Evolutionary conservation across 306 rosid species (phyloP), one percentile per base, ranked within the genome.

Genomic region (Amphicarpaea edgeworthii): DNA sequence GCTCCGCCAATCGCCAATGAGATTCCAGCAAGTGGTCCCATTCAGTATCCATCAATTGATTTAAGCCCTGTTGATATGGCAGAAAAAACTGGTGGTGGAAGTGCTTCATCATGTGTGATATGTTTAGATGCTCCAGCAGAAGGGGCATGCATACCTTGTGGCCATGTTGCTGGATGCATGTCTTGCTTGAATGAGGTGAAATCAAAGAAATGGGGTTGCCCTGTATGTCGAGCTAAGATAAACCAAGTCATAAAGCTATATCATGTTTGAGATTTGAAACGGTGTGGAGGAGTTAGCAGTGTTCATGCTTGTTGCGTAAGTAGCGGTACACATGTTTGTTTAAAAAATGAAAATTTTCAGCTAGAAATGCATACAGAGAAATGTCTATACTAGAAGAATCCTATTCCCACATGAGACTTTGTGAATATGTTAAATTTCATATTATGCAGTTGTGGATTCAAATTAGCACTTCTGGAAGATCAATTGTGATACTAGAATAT

Each of bases 161-260:
- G 99, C 62, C 99, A 96, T 81, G 96, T 96, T 87, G 96, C 88
- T 24, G 98, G 98, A 78, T 96, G 99, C 85, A 96, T 96, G 98
- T 83, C 91, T 68, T 96, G 99, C 85, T 83, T 96, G 93, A 86
- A 85, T 1, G 98, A 90, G 88, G 83, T 96, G 68, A 86, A 87
- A 69, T 68, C 89, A 47, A 93, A 93, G 89, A 96, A 96, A 64
- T 93, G 99, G 98, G 97, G 97, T 45, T 96, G 99, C 83, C 99
- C 99, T 0, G 99, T 96, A 19, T 96, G 99, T 60, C 97, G 99
- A 14, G 78, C 96, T 16, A 89, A 93, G 84, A 96, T 96, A 45
- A 84, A 89, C 82, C 97, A 92, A 77, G 75, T 96, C 65, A 78
- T 93, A 75, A 90, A 83, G 91, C 73, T 96, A 60, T 96, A 82